Evolutionary conservation across 1,284 basidiomycete species (phyloP), one percentile per base, ranked within the genome.

Genomic region (Melampsora occidentalis): DNA sequence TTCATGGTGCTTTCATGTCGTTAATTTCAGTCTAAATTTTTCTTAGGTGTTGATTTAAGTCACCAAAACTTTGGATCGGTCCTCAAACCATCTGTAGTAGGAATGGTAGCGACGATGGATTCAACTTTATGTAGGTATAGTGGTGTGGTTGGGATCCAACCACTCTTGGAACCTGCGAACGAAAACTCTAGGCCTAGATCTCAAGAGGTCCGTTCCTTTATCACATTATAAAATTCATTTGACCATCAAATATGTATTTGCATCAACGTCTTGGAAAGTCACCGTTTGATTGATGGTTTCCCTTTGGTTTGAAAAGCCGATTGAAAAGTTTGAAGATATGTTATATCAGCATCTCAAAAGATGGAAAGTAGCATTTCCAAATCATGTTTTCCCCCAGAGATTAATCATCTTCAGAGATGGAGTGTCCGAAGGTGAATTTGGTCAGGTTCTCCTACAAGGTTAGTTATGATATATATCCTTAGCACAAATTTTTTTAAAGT

Each of bases 381-480:
- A 9, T 20, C 49, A 22, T 3, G 48, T 57, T 22, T 75, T 42
- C 28, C 72, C 72, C 5, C 39, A 57, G 12, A 75, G 25, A 48
- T 35, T 75, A 51, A 67, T 75, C 22, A 67, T 75, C 12, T 75
- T 75, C 59, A 57, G 72, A 48, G 72, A 75, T 49, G 72, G 72
- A 25, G 65, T 75, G 14, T 75, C 72, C 5, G 72, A 75, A 39
- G 72, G 72, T 28, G 72, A 75, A 33, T 75, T 75, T 33, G 51
- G 22, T 22, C 64, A 67, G 42, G 72, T 75, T 25, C 57, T 75
- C 20, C 51, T 67, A 22, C 66, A n/a, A 14, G 72, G 72, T 75
- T 14, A 16, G 71, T n/a, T 16, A 12, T 33, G 12, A 63, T 31
- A 20, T 31, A 28, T 31, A 12, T 31, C 31, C 33, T 5, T 14